Evolutionary conservation across 2,329 filamentous ascomycete species (phyloP).

Genomic region (Drechslerella dactyloides): DNA sequence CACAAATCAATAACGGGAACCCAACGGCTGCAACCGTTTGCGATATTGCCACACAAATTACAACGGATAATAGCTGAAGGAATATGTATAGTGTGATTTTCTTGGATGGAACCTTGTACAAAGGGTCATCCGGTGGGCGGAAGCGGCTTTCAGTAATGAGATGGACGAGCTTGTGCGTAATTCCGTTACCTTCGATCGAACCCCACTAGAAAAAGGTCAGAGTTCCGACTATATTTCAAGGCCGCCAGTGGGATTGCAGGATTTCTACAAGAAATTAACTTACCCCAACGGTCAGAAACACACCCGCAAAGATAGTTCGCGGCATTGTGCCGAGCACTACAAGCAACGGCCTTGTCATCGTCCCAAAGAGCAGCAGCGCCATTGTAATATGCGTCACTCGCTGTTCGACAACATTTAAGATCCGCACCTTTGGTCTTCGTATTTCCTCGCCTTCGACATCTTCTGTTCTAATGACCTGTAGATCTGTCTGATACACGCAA

Average conservation of each 20-base stretch:
- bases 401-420: constrained; percentile 74
- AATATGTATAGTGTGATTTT: constrained; percentile 63
- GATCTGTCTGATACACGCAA: constrained; percentile 70
- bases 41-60: constrained; percentile 65
- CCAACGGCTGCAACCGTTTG: constrained; percentile 68
- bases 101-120: constrained; percentile 66
- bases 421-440: constrained; percentile 47
- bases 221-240: too few relatives aligned
- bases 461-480: constrained; percentile 62
- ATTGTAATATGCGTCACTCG: constrained; percentile 79
- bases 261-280: neutral
- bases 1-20: constrained; percentile 66
- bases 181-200: constrained; percentile 78
- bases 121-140: constrained; percentile 67
- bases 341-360: constrained; percentile 77
- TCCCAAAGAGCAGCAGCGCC: constrained; percentile 77
- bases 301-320: constrained; percentile 62
- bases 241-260: too few relatives aligned
- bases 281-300: constrained; percentile 49
- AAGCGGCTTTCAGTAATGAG: constrained; percentile 69
- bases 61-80: constrained; percentile 64
- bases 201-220: constrained; percentile 68
- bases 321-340: constrained; percentile 78
- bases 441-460: constrained; percentile 65
- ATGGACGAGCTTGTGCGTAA: constrained; percentile 76